phyloP scores from a whole-genome alignment of 495 filamentous ascomycete genomes.

The Aspergillus biplanus region DNA sequence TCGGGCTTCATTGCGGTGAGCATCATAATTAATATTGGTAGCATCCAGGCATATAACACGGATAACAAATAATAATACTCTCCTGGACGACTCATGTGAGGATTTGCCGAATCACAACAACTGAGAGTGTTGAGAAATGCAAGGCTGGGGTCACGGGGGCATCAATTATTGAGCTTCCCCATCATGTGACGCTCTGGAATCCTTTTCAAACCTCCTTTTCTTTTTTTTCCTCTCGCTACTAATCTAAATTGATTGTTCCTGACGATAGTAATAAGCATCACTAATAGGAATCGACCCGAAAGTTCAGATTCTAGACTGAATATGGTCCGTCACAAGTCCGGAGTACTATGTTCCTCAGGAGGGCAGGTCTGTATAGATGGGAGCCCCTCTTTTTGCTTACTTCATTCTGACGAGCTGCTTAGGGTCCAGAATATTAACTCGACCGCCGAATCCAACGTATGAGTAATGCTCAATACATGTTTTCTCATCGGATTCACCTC shows the following conservation, averaged over 20 bases:
- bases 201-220: background rate
- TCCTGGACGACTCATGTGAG: no score
- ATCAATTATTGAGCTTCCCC: background rate
- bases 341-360: background rate
- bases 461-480: background rate
- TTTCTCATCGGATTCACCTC: background rate
- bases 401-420: background rate
- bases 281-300: background rate
- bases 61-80: background rate
- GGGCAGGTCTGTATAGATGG: background rate
- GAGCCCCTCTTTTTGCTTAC: background rate
- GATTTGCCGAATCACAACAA: no score
- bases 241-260: background rate
- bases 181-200: slow-evolving; percentile 5
- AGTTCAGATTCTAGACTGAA: background rate
- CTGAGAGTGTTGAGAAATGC: background rate
- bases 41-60: background rate
- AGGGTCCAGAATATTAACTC: no score
- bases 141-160: slow-evolving; percentile 1
- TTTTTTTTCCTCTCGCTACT: background rate
- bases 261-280: background rate
- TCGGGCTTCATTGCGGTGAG: slow-evolving; percentile 4
- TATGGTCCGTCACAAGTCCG: background rate
- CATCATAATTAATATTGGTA: background rate
- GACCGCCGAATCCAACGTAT: background rate